These are phyloP conservation scores for Rhododendron ferrugineum DNA, from an alignment of 148 eudicot genomes.

Conservation along the genomic window DNA sequence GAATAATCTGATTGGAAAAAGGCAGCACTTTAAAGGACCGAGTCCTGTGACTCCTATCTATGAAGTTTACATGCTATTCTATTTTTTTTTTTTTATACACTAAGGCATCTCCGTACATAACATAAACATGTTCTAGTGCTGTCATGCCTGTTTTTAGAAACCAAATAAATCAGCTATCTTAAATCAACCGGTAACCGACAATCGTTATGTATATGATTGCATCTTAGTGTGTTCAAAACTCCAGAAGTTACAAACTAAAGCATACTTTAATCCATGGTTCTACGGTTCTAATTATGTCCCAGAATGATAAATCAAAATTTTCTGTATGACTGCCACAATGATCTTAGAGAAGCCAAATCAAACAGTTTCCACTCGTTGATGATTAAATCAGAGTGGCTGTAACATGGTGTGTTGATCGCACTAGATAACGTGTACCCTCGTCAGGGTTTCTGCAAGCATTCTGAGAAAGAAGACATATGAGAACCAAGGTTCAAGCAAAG, in stretches of 20 bases:
- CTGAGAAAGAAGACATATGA: neutral
- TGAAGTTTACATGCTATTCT: neutral
- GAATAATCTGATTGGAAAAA: neutral
- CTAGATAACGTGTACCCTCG: neutral
- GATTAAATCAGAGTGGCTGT: neutral
- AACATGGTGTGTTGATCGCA: neutral
- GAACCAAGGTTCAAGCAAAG: neutral
- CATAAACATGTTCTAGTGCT: neutral
- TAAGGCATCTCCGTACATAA: neutral
- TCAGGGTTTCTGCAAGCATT: neutral
- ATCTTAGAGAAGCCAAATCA: neutral
- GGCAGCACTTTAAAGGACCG: neutral
- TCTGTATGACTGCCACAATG: neutral
- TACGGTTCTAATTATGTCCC: neutral
- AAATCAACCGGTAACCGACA: neutral
- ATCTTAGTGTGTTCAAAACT: neutral
- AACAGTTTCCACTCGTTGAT: neutral
- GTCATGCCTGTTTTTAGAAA: neutral
- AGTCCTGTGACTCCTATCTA: neutral
- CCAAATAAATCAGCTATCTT: neutral
- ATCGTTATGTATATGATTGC: too few relatives aligned
- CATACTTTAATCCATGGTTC: neutral
- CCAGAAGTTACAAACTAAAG: neutral
- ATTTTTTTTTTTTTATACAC: neutral
- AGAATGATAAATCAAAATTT: neutral